Evolutionary conservation across 179 eudicot genomes (phyloP).

Genomic region (Spinacia oleracea): DNA sequence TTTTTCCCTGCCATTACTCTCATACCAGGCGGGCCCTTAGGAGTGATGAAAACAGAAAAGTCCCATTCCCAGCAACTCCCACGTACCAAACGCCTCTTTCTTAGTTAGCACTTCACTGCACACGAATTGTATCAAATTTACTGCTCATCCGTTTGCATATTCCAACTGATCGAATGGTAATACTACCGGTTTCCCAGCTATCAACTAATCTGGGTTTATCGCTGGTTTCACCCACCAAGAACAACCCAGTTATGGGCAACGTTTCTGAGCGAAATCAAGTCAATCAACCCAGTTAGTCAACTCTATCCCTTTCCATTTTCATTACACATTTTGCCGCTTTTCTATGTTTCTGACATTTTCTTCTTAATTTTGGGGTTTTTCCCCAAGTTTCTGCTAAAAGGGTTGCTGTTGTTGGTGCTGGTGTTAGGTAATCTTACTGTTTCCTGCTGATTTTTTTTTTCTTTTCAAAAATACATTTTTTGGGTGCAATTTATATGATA

Average conservation of each 20-base stretch:
- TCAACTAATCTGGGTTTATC: slow-evolving; percentile 13
- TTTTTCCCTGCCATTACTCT: no score
- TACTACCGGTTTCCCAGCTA: slow-evolving; percentile 5
- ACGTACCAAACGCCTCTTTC: no score
- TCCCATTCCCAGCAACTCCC: no score
- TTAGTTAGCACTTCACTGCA: no score
- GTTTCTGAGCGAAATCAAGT: slow-evolving; percentile 14
- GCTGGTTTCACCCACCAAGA: slow-evolving; percentile 6
- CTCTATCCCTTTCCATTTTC: not conserved
- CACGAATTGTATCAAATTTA: not conserved
- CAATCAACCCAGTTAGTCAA: slow-evolving; percentile 16
- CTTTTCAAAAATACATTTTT: not conserved
- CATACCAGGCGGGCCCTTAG: no score
- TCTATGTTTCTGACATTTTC: not conserved
- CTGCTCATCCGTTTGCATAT: not conserved
- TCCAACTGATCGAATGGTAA: slow-evolving; percentile 18
- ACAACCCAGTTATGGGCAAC: slow-evolving; percentile 19
- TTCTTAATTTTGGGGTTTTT: slow-evolving; percentile 6
- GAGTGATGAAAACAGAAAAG: no score
- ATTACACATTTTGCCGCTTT: not conserved
- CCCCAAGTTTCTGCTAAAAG: slow-evolving; percentile 65
- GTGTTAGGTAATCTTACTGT: slow-evolving; percentile 53
- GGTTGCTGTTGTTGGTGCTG: slow-evolving; percentile 97
- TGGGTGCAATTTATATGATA: not conserved
- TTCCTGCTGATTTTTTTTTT: not conserved